A percentile compares a stretch with the other conserved stretches of the same genome.
These are phyloP conservation scores for Rhinocladiella similis DNA, from an alignment of 2,329 filamentous ascomycete genomes.

Conservation along the genomic window DNA sequence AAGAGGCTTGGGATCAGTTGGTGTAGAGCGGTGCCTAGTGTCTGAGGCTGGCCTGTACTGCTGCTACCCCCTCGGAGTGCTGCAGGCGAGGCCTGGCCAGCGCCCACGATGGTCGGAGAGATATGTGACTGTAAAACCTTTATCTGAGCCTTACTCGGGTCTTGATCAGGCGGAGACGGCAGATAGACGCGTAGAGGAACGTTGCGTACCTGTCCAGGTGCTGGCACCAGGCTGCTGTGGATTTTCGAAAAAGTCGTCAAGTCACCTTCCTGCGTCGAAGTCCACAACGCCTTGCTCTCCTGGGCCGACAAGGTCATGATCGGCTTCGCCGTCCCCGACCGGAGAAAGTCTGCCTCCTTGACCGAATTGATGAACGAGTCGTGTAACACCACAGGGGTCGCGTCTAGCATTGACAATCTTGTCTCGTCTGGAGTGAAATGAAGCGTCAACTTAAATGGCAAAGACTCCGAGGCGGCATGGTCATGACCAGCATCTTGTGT, in stretches of 20 bases:
- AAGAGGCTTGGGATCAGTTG: conserved; percentile 77
- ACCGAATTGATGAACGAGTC: conserved; percentile 70
- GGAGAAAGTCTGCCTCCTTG: conserved; percentile 81
- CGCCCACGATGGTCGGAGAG: conserved; percentile 45
- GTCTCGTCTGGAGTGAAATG: conserved; percentile 47
- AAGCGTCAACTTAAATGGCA: conserved; percentile 65
- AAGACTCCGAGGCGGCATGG: conserved; percentile 44
- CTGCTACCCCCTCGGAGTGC: conserved; percentile 25
- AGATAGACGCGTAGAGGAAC: conserved; percentile 89
- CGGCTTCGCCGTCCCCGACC: conserved; percentile 83
- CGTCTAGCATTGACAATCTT: conserved; percentile 61
- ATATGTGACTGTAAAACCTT: conserved; percentile 76
- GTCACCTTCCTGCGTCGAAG: conserved; percentile 72
- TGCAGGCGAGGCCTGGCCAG: conserved; percentile 25
- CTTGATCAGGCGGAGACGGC: conserved; percentile 59
- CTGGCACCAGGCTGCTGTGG: conserved; percentile 71
- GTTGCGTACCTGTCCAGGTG: conserved; percentile 71
- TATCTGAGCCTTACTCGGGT: conserved; percentile 53
- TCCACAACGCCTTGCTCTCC: conserved; percentile 80
- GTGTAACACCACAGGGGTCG: conserved; percentile 61
- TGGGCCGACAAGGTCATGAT: conserved; percentile 87
- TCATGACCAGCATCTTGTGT: conserved; percentile 34
- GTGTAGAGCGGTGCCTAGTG: conserved; percentile 76
- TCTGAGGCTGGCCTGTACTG: conserved; percentile 56
- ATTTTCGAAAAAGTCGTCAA: conserved; percentile 71